phyloP scores from a whole-genome alignment of 2,329 filamentous ascomycete genomes.

The Ramichloridium luteum region DNA sequence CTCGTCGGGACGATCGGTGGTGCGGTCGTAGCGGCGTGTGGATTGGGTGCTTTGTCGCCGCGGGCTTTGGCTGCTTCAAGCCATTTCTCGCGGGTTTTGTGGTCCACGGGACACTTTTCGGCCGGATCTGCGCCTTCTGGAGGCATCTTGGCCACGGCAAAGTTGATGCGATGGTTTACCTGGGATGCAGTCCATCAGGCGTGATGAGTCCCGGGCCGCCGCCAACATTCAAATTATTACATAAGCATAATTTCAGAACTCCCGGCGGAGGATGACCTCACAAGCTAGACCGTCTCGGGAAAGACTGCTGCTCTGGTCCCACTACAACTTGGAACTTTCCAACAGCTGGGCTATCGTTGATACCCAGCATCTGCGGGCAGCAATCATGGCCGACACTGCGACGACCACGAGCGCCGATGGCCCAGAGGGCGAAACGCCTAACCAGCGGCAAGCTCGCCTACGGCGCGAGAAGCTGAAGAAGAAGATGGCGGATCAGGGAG shows the following conservation, averaged over 20 bases:
- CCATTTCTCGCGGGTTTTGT: constrained; percentile 80
- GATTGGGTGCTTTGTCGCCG: constrained; percentile 7
- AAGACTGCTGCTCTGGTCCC: too few relatives aligned
- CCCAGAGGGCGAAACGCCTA: constrained; percentile 28
- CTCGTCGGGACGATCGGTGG: constrained; percentile 10
- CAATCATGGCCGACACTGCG: constrained; percentile 22
- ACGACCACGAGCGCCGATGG: constrained; percentile 15
- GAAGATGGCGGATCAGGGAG: constrained; percentile 62
- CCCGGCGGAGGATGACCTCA: too few relatives aligned
- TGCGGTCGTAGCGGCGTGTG: constrained; percentile 18
- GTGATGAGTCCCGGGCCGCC: too few relatives aligned
- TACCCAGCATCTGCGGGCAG: constrained; percentile 1
- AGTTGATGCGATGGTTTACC: too few relatives aligned
- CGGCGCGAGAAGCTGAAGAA: constrained; percentile 70
- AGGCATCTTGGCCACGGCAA: constrained; percentile 16
- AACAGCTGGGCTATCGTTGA: neutral
- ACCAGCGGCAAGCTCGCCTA: constrained; percentile 51
- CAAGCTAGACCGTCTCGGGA: constrained; percentile 1
- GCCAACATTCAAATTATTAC: too few relatives aligned
- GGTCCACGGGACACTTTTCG: constrained; percentile 70
- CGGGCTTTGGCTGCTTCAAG: constrained; percentile 52
- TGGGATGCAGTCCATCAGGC: too few relatives aligned
- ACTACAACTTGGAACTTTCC: neutral
- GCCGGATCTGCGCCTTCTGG: constrained; percentile 27
- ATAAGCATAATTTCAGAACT: too few relatives aligned